Base-by-base conservation (phyloP, 2,329 filamentous ascomycete species). In the Polytolypa hystricis region DNA sequence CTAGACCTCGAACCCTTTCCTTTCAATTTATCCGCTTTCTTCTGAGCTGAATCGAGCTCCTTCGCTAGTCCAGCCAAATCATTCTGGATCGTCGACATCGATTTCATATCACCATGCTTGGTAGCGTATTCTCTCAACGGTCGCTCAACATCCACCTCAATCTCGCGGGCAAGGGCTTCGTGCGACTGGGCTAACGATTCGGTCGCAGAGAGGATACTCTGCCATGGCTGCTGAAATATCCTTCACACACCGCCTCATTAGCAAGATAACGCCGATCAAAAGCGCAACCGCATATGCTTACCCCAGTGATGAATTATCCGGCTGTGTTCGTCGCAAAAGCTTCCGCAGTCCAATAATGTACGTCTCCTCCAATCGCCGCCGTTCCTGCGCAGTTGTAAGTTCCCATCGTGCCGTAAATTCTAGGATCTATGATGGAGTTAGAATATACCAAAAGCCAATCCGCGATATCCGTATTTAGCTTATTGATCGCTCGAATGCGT, bases 161-260 rank as follows among this genome's bases (percentile, higher is more conserved):
- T 82, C 53, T 81, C 81, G 45, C 78, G 70, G 41, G 85, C 80
- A 43, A 95, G 79, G 23, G 75, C 69, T 51, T 84, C 77, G 62
- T 98, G 91, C 18, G 87, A 85, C 43, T 80, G 73, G 41, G 91
- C 89, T 45, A 93, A 74, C 42, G 78, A 71, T 47, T 91, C 83
- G 52, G 84, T 79, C 29, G 86, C 80, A 49, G 75, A 74, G 43
- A 93, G 68, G 46, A 98, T 82, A 56, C 81, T 84, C 57, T 83
- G 79, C 91, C 91, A 98, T 55, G 91, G 84, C 39, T 76, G 69
- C 47, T 87, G 80, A 58, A 98, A 96, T 47, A 94, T 77, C 45
- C 91, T 96, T 58, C 14, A 30, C 16, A 29, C 9, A 33, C 10
- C 14, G 32, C 23, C 37, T 42, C 25, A 45, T 31, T 27, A 27